Percentiles rank a stretch among this genome's conserved stretches.
Conservation (phyloP, 2,329 filamentous ascomycete species). For the Diplodia mutila region DNA sequence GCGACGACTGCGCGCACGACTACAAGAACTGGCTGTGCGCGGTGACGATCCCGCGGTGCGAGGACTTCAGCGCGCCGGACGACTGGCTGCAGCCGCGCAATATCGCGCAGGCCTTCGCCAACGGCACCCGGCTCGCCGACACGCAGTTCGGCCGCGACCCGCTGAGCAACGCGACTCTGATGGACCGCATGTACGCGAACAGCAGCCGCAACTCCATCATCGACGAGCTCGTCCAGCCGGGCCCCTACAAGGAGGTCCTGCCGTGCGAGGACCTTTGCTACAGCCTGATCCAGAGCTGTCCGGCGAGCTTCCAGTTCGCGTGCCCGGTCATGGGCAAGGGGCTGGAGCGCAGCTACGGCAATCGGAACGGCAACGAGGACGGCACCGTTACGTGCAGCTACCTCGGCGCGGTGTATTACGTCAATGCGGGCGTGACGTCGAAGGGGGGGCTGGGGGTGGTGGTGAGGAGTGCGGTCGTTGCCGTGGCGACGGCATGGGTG, state of each 20-base stretch:
- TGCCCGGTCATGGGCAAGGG: conserved; percentile 65
- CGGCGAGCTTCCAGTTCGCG: conserved; percentile 71
- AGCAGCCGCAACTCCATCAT: conserved; percentile 73
- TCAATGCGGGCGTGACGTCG: conserved; percentile 32
- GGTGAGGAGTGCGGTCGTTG: neutral
- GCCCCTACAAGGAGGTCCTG: conserved; percentile 90
- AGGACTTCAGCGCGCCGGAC: conserved; percentile 70
- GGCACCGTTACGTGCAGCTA: conserved; percentile 46
- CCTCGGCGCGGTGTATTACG: conserved; percentile 45
- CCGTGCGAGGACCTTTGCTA: conserved; percentile 90
- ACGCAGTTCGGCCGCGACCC: conserved; percentile 29
- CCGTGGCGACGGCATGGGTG: neutral
- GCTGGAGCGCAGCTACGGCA: conserved; percentile 57
- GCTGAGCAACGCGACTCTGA: conserved; percentile 32
- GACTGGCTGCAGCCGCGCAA: conserved; percentile 67
- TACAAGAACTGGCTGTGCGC: conserved; percentile 97
- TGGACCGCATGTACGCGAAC: conserved; percentile 49
- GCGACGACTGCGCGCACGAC: conserved; percentile 73
- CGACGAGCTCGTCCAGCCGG: conserved; percentile 72
- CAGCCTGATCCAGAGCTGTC: conserved; percentile 82
- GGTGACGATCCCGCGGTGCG: conserved; percentile 88
- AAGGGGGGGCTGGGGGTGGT: neutral
- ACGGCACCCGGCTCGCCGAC: conserved; percentile 61
- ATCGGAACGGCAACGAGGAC: conserved; percentile 32
- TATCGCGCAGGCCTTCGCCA: conserved; percentile 68